Evolutionary conservation across 129 eudicot genomes (phyloP), one percentile per base, ranked within the genome.

Genomic region (Silybum marianum): DNA sequence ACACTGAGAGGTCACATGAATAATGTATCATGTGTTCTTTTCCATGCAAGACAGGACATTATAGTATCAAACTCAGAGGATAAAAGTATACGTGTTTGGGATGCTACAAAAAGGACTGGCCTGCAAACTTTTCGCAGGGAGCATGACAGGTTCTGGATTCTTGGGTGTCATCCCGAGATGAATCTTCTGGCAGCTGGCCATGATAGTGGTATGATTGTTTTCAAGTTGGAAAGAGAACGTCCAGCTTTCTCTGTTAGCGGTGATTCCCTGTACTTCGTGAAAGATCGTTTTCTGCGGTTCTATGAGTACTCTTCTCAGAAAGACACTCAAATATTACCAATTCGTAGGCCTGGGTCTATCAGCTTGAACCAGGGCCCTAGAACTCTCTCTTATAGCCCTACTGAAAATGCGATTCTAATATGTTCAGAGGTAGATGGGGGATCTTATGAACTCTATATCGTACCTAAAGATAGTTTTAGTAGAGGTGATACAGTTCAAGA

Each of bases 1-100:
- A 91, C 97, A 13, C 78, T 91, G 83, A 83, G 96, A 89, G 96
- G 96, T 34, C 96, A 91, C 85, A 91, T 89, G 96, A 91, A 91
- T 75, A 91, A 91, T 72, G 97, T 91, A 16, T 91, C 97, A 24
- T 91, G 97, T 72, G 97, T 91, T 78, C 85, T 85, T 42, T 85
- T 85, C 76, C 86, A 88, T 76, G 82, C 91, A 5, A 75, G 85
- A 72, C 88, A 88, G 77, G 88, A 88, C 73, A 79, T 88, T 36
- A 88, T 88, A 9, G 91, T 88, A 42, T 85, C 91, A 40, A 88
- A 88, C 74, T 88, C 91, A 30, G 91, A 88, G 62, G 88, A 88
- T 60, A 88, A 88, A 80, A 78, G 87, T 58, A 88, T 88, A 26
- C 87, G 91, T 19, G 91, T 88, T 70, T 88, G 91, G 91, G 91